Evolutionary conservation across 768 basidiomycete genomes (phyloP), one percentile per base, ranked within the genome.

Genomic region (Tulasnella sp.): DNA sequence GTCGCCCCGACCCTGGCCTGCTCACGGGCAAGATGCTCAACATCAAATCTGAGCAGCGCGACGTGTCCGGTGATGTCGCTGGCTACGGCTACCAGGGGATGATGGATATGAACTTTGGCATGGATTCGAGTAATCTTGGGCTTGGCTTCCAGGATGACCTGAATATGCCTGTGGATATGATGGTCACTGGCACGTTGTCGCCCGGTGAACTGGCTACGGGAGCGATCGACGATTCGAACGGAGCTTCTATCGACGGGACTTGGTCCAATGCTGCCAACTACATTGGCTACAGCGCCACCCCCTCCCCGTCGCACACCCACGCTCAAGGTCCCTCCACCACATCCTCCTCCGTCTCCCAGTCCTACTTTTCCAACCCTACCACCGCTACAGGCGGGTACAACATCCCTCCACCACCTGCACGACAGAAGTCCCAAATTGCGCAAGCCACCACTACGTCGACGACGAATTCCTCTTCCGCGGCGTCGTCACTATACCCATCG

Each of bases 331-430:
- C 39, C 27, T 27, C 39, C 35, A 36, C 39, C 52, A 40, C 39
- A 27, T 54, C 52, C n/a, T 31, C 35, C 37, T 54, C 36, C 1
- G 27, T 29, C 36, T 37, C 36, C 15, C 37, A 21, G 8, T 51
- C 34, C 8, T 15, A 21, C 17, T 51, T 25, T 23, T 51, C 21
- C 39, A 40, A 21, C 39, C 17, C 51, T 12, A 52, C 50, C 31
- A 17, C 34, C 32, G 34, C 49, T 23, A 39, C 36, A 19, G 42
- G 32, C 52, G 37, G 12, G 4, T 54, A 54, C 23, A 54, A 15
- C 52, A 54, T 54, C 21, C 52, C 52, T 27, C 52, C 52, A 27
- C 36, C 52, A 17, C 52, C 52, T 23, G 27, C 52, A 37, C 37
- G 36, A 31, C 55, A 57, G 29, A 21, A 43, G 32, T 32, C 55